Conservation (phyloP, 805 yeast genomes). For the Alloascoidea africana region DNA sequence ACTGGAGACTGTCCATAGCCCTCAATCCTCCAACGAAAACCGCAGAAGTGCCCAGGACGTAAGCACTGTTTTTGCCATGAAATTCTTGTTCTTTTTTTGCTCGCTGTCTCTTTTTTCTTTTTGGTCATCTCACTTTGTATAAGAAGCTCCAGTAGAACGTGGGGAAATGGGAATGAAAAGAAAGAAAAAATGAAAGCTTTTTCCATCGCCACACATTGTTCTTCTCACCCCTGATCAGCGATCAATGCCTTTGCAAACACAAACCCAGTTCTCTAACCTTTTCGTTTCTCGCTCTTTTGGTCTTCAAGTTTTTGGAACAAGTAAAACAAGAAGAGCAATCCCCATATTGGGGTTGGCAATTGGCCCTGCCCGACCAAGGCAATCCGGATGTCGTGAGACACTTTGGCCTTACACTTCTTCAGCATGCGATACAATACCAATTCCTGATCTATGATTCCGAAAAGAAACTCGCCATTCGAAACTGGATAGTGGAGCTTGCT, state of each 20-base stretch:
- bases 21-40: constrained; percentile 42
- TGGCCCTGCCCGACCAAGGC: constrained; percentile 50
- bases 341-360: constrained; percentile 84
- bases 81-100: not conserved
- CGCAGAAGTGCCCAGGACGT: constrained; percentile 35
- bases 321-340: constrained; percentile 69
- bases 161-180: too few species aligned
- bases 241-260: constrained; percentile 4
- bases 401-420: constrained; percentile 72
- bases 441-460: constrained; percentile 40
- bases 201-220: too few species aligned
- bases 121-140: too few species aligned
- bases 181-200: too few species aligned
- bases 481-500: constrained; percentile 76
- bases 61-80: constrained; percentile 6
- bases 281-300: too few species aligned
- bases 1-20: constrained; percentile 55
- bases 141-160: too few species aligned
- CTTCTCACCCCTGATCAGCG: not conserved
- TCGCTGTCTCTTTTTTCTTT: not conserved
- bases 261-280: not conserved
- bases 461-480: constrained; percentile 52
- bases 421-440: constrained; percentile 45
- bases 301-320: constrained; percentile 50
- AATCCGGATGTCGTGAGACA: constrained; percentile 67